Evolutionary conservation across 192 early-diverging fungal genomes (phyloP), one percentile per base, ranked within the genome.

Genomic region (Irineochytrium annulatum): DNA sequence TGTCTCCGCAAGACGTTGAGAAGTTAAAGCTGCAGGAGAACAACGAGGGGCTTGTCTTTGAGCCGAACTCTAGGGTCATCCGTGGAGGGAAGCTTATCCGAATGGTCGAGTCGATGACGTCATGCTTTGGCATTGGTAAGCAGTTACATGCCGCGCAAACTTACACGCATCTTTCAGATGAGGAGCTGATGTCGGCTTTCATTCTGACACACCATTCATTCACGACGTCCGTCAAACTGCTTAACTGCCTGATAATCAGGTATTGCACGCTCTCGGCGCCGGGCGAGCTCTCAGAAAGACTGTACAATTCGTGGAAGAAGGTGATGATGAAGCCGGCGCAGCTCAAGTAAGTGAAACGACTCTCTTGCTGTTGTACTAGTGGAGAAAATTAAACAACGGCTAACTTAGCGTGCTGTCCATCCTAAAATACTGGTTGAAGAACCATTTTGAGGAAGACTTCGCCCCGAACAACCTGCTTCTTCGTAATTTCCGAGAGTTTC

Each of bases 151-250:
- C 31, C 14, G 11, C 0, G 55, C 28, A 2, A 43, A 45, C 52
- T 60, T 2, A 59, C 26, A 6, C 34, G 8, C 16, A 31, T 22
- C 27, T 58, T 27, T 27, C 51, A 82, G 80, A 82, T 30, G 32
- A 35, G 0, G 77, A 82, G 6, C 70, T 76, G 44, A 55, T 51
- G 1, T 37, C 51, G 27, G 63, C 62, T 8, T 61, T 83, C 5
- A 30, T 83, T 8, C 22, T 83, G 28, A 84, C 81, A 6, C 81
- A 83, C 56, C 81, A 83, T 52, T 83, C 81, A 1, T 77, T 83
- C 44, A 77, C 71, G 1, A 80, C 81, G 17, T 77, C 77, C 3
- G 35, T 67, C 20, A 70, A 77, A 34, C 56, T 83, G 5, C 44
- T 82, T 54, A 69, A 80, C 43, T 55, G 60, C 1, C 55, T 82